Base-by-base conservation (phyloP, 2,329 filamentous ascomycete genomes). In the Diplodia scrobiculata region DNA sequence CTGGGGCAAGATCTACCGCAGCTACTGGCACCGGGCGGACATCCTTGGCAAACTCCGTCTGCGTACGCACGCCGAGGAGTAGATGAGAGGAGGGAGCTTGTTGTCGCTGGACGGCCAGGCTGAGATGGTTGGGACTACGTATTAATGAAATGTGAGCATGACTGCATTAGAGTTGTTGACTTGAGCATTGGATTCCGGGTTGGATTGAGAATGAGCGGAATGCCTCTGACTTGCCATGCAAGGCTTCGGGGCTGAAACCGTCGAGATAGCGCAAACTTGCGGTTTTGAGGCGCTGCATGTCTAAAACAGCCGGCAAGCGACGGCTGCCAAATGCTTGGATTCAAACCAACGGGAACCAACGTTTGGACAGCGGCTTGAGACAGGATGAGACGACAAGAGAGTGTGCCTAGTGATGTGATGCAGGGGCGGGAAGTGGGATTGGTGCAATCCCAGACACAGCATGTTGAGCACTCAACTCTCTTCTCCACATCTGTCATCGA, bases 1-100 rank as follows among this genome's bases (percentile, higher is more conserved):
- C 45, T 76, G 70, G 70, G 74, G 74, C 5, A 76, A 76, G 71
- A 68, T 69, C 53, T 76, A 75, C 67, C 69, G 74, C 65, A 75
- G 74, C 65, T 76, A 70, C 66, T 76, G 74, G 74, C 69, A 72
- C 63, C 71, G 74, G 66, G 71, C 74, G 55, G 75, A 75, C 62
- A 13, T 76, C 41, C 54, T 76, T 19, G 69, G 73, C 67, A 75
- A 72, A 66, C 75, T 74, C 72, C 70, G 70, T 3, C 73, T 76
- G 54, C 68, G 29, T 6, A 62, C 58, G 17, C 58, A 62, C 13
- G 58, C 29, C 3, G 55, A 50, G 5, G 41, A 62, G 19, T 50
- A 62, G 32, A 36, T 36, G 34, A 10, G 10, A 11, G 3, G 10
- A 11, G 34, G 25, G 25, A 1, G 10, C 10, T 36, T 36, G 7